Base-by-base conservation (phyloP, 352 stramenopile genomes). In the Pythium guiyangense region DNA sequence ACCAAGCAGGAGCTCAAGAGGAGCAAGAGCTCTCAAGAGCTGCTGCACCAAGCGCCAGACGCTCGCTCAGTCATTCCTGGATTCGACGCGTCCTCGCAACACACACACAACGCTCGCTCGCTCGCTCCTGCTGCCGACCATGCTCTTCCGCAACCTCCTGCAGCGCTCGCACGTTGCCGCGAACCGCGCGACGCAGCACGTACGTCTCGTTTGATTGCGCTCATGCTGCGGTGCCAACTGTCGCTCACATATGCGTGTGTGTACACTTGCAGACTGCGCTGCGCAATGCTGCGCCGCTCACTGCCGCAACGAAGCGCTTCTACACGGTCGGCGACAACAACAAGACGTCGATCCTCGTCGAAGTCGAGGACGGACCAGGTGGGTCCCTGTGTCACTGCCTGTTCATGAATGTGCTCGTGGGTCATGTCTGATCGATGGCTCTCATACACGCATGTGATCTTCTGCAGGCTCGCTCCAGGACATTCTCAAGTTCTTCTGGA, bases 401-500 rank as follows among this genome's bases (percentile, higher is more conserved):
- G 3, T 6, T 47, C 20, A n/a, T 8, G 18, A 29, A 39, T 47
- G 37, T 14, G 37, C 4, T 8, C 52, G 6, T 18, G 20, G n/a
- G 47, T 34, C 14, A 37, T 10, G 1, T 2, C 31, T 10, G 8
- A 8, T 37, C 31, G 31, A 6, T 37, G 25, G 35, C 17, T 47
- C n/a, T 40, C 8, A 11, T 10, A 4, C 11, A 11, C 31, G 31
- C 8, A 2, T 37, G 31, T 10, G 4, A 11, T 10, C 1, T 37
- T 10, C 11, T 37, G 31, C 31, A 47, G 96, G 96, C 18, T 88
- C 94, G 20, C 74, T 99, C 46, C 88, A 98, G 64, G 88, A 98
- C 46, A 96, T 97, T 60, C 76, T 99, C 59, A 89, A 87, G 70
- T 98, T 97, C 59, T 98, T 98, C 77, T 98, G 92, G 91, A 98